These are phyloP conservation scores for Madurella fahalii DNA, from an alignment of 2,329 filamentous ascomycete species.

Conservation along the genomic window DNA sequence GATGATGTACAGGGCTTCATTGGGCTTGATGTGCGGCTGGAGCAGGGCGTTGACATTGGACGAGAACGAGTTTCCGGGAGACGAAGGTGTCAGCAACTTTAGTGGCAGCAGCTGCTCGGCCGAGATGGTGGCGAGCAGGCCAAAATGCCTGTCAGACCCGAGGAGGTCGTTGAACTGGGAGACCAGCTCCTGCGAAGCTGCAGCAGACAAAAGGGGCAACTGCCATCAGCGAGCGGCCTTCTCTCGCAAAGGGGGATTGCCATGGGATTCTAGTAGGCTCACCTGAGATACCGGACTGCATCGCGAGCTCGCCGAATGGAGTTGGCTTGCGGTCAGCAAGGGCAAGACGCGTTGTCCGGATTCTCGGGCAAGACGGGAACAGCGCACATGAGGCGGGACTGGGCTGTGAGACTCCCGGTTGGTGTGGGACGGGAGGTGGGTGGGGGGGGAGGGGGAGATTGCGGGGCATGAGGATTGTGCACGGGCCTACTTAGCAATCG, in stretches of 20 bases:
- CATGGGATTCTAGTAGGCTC: not conserved
- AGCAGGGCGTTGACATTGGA: constrained; percentile 59
- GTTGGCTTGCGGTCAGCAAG: not conserved
- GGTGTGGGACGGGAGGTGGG: too few species aligned
- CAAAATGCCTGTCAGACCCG: constrained; percentile 58
- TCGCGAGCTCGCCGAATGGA: constrained; percentile 5
- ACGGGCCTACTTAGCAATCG: too few species aligned
- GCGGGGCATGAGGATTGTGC: too few species aligned
- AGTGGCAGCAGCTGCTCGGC: constrained; percentile 64
- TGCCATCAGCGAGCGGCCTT: not conserved
- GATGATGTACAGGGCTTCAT: constrained; percentile 68
- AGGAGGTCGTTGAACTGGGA: constrained; percentile 68
- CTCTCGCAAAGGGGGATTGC: not conserved
- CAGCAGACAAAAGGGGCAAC: not conserved
- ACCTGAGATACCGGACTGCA: constrained; percentile 29
- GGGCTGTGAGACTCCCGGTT: too few species aligned
- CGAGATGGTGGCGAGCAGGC: constrained; percentile 66
- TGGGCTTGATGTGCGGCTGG: constrained; percentile 58
- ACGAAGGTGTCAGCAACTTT: constrained; percentile 48
- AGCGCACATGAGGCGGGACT: too few species aligned
- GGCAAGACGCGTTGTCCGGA: too few species aligned
- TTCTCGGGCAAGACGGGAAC: too few species aligned
- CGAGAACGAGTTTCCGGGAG: constrained; percentile 56
- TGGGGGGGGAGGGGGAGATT: too few species aligned
- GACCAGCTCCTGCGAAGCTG: constrained; percentile 74